A percentile compares a stretch with the other conserved stretches of the same genome.
Conservation (phyloP, 306 rosid species). For the Fagus sylvatica region DNA sequence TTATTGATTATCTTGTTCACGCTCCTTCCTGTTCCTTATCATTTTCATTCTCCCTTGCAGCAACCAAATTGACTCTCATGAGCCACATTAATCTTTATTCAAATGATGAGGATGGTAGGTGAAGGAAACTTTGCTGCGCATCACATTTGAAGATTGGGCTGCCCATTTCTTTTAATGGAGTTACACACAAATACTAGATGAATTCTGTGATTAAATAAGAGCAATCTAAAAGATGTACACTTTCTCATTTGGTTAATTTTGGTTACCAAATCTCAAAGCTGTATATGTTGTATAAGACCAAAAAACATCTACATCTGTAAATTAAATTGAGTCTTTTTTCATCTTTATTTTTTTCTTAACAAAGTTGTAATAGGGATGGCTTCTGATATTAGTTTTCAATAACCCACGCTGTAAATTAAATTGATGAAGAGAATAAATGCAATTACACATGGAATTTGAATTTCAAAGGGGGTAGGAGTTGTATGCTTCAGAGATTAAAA, state of each 20-base stretch:
- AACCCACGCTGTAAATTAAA: constrained; percentile 43
- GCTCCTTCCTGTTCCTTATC: constrained; percentile 14
- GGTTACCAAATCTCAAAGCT: constrained; percentile 20
- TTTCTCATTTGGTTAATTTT: constrained; percentile 12
- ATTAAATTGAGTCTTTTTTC: background rate
- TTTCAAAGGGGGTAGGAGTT: background rate
- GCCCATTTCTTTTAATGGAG: constrained; percentile 1
- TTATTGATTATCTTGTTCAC: background rate
- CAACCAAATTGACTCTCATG: constrained; percentile 32
- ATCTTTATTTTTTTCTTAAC: constrained; percentile 2
- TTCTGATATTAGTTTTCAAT: constrained; percentile 2
- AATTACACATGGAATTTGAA: constrained; percentile 22
- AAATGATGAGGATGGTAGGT: constrained; percentile 23
- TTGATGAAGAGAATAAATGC: constrained; percentile 29
- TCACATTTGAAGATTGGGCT: background rate
- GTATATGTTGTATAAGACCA: constrained; percentile 49
- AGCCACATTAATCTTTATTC: background rate
- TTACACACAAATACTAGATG: background rate
- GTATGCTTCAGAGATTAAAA: background rate
- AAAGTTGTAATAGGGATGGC: constrained; percentile 14
- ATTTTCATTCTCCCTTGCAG: constrained; percentile 46
- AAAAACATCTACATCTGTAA: constrained; percentile 31
- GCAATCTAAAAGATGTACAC: constrained; percentile 4
- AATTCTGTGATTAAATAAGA: background rate
- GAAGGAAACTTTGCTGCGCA: constrained; percentile 4